Evolutionary conservation across 177 flowering plant genomes (phyloP), one percentile per base, ranked within the genome.

Genomic region (Vitis hybrid): DNA sequence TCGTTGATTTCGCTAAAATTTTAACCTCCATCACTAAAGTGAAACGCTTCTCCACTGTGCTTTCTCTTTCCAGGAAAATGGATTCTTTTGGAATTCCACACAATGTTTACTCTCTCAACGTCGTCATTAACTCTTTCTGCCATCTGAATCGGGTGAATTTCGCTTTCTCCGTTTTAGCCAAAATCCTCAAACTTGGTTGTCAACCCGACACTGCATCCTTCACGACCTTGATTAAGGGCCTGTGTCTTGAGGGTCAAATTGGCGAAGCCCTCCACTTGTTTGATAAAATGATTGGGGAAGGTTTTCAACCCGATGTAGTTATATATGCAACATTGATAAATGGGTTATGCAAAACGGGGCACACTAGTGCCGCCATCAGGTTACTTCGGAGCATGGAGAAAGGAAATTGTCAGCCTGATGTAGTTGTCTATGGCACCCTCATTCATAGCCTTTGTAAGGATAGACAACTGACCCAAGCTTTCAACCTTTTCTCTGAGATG

Each of bases 151-250:
- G 66, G 12, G 66, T 51, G 1, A 12, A n/a, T 26, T n/a, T 51
- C n/a, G 72, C 66, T 23, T 61, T 69, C 45, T 54, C 30, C 11
- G 17, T 69, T n/a, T 62, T 69, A n/a, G 72, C 59, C 10, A 45
- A 32, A 32, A 17, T 69, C 19, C 5, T 61, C 39, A 69, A 69
- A 21, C 18, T 51, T 10, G 72, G 72, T 21, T 30, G 50, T 12
- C 50, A 30, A 18, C 72, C 58, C 17, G 51, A 69, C 17, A 54
- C 45, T 4, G 57, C 60, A 7, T 15, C 64, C 6, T 60, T 61
- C 59, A 52, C 2, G 13, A n/a, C 30, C 13, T 11, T 70, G 18
- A n/a, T 62, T 18, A 67, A 56, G 11, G 70, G 70, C 4, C 8
- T 56, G 26, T n/a, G 61, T 30, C 8, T 30, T 6, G 48, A 52